Percentiles rank a stretch among this genome's conserved stretches.
Conservation (phyloP, 257 asterid species). For the Thymus quinquecostatus region DNA sequence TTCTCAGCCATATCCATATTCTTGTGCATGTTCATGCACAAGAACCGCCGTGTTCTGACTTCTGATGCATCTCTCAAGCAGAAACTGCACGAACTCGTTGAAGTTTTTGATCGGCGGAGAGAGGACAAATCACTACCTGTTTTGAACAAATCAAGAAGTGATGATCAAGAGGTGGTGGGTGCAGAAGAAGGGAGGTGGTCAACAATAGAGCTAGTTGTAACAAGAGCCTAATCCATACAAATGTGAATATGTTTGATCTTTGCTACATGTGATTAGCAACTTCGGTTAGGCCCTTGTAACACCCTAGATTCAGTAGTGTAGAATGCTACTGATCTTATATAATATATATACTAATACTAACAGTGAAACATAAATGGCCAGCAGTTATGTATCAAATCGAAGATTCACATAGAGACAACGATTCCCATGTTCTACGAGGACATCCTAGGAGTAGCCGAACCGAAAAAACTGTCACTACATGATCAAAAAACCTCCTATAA, state of each 20-base stretch:
- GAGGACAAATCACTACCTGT: neutral
- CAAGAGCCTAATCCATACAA: neutral
- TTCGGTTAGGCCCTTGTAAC: too few relatives aligned
- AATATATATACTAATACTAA: too few relatives aligned
- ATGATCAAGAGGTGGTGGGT: neutral
- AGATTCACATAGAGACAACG: neutral
- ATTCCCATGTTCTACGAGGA: constrained; percentile 22
- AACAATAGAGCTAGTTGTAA: neutral
- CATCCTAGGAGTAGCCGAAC: constrained; percentile 6
- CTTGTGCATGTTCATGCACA: constrained; percentile 10
- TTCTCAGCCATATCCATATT: neutral
- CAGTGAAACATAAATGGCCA: too few relatives aligned
- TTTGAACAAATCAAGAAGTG: neutral
- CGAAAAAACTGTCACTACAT: neutral
- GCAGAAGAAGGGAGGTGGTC: neutral
- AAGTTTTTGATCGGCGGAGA: neutral
- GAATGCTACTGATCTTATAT: too few relatives aligned
- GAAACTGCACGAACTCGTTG: neutral
- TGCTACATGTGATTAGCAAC: too few relatives aligned
- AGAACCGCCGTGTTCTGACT: neutral
- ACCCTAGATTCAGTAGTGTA: neutral
- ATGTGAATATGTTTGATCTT: neutral
- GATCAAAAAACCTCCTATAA: constrained; percentile 19
- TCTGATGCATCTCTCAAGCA: neutral
- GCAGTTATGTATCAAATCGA: constrained; percentile 3